Conservation (phyloP, 768 basidiomycete genomes). For the Chalciporus pseudorubinellus region DNA sequence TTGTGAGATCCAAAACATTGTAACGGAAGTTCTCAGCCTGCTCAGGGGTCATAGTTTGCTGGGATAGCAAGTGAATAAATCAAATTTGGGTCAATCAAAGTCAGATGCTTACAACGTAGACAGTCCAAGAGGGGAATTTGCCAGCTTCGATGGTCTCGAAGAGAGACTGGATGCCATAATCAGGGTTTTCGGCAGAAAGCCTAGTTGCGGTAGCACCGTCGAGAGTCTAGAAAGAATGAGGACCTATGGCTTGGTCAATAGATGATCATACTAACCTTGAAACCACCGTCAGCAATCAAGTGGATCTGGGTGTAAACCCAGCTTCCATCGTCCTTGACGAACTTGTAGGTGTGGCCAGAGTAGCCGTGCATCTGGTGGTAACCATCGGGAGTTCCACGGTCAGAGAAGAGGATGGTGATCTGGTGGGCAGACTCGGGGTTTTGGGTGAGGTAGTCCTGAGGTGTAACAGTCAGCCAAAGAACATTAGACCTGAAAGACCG, state of each 20-base stretch:
- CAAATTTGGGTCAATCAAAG: not conserved
- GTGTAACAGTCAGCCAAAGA: not conserved
- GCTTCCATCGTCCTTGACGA: constrained; percentile 80
- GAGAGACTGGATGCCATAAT: constrained; percentile 77
- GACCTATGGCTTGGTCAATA: not conserved
- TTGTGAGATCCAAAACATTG: constrained; percentile 89
- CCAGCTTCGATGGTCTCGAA: constrained; percentile 82
- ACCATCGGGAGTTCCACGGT: constrained; percentile 91
- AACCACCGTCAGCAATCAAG: constrained; percentile 72
- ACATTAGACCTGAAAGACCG: not conserved
- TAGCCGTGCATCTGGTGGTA: constrained; percentile 88
- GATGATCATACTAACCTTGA: constrained; percentile 51
- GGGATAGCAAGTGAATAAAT: constrained; percentile 14
- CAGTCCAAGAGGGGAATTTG: constrained; percentile 83
- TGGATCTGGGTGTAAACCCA: constrained; percentile 90
- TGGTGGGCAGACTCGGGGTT: constrained; percentile 91
- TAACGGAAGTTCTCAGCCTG: constrained; percentile 90
- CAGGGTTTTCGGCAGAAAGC: constrained; percentile 74
- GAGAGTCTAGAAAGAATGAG: constrained; percentile 52
- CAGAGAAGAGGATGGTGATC: constrained; percentile 89
- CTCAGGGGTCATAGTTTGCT: constrained; percentile 92
- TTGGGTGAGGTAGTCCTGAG: constrained; percentile 82
- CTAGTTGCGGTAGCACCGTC: constrained; percentile 61
- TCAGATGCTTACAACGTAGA: constrained; percentile 63
- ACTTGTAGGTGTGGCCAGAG: constrained; percentile 89